Percentiles rank a stretch among this genome's conserved stretches.
Evolutionary conservation across 306 rosid genomes (phyloP).

Genomic region (Rosa lucieae): DNA sequence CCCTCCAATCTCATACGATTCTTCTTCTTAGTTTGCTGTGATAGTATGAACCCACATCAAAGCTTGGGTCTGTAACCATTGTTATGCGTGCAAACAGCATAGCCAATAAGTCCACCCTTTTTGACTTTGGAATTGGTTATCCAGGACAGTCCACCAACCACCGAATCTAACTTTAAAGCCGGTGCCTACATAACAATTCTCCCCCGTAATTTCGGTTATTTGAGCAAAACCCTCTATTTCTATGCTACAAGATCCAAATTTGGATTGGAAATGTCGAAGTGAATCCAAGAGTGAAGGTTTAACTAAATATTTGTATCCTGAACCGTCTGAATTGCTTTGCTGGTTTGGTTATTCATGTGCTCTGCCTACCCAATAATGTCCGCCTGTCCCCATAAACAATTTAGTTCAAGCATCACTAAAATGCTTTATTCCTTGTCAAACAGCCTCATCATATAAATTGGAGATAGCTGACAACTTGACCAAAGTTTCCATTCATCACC

Average conservation of each 20-base stretch:
- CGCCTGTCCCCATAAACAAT: neutral
- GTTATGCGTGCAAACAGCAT: neutral
- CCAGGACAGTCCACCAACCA: conserved; percentile 1
- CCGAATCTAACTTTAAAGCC: neutral
- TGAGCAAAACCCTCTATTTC: neutral
- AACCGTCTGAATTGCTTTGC: neutral
- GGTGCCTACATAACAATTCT: conserved; percentile 4
- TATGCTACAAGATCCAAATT: neutral
- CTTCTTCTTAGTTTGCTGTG: too few species aligned
- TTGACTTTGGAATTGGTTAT: conserved; percentile 13
- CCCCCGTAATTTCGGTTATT: neutral
- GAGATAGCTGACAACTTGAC: conserved; percentile 12
- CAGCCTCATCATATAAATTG: conserved; percentile 8
- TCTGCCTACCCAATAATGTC: neutral
- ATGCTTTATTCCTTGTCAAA: conserved; percentile 10
- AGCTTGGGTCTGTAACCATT: neutral
- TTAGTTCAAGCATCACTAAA: neutral
- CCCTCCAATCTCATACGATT: neutral
- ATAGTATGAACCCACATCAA: neutral
- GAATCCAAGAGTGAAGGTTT: neutral
- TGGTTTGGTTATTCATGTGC: neutral
- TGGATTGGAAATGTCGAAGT: neutral
- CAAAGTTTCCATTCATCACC: conserved; percentile 5
- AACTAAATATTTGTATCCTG: neutral
- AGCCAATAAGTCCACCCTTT: neutral